Conservation (phyloP, 148 eudicot genomes). For the Camellia granthamiana region DNA sequence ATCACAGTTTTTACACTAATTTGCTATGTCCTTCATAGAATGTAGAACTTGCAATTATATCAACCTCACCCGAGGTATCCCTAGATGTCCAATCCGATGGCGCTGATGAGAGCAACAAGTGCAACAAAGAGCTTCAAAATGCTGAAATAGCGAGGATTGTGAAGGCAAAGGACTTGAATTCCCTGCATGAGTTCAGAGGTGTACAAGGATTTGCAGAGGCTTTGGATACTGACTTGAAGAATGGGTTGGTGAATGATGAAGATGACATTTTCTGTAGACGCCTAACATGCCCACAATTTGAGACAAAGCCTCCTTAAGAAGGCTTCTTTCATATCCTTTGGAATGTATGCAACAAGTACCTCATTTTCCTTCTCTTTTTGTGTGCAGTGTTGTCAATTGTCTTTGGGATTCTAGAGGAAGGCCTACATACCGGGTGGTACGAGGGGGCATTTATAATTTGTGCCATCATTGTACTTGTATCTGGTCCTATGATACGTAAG, state of each 20-base stretch:
- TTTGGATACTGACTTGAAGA: slow-evolving; percentile 17
- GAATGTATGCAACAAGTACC: slow-evolving; percentile 4
- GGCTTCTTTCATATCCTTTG: background rate
- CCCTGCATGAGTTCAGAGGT: slow-evolving; percentile 20
- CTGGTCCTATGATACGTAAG: background rate
- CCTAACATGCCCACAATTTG: background rate
- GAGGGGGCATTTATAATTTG: background rate
- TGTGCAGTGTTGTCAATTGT: background rate
- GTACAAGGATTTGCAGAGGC: slow-evolving; percentile 21
- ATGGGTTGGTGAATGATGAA: slow-evolving; percentile 12
- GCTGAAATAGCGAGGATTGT: slow-evolving; percentile 19
- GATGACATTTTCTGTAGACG: background rate
- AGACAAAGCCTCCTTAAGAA: background rate
- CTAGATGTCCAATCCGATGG: background rate
- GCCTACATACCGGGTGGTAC: slow-evolving; percentile 7
- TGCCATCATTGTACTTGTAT: background rate
- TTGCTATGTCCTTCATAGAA: background rate
- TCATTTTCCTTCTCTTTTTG: background rate
- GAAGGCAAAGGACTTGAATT: slow-evolving; percentile 12
- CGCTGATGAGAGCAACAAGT: background rate
- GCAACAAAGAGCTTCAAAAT: slow-evolving; percentile 7
- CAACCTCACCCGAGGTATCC: background rate
- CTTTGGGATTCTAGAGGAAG: slow-evolving; percentile 11
- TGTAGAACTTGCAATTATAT: background rate
- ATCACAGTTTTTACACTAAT: no score